A percentile compares a stretch with the other conserved stretches of the same genome.
These are phyloP conservation scores for Fusarium sulawesiense DNA, from an alignment of 2,329 filamentous ascomycete genomes.

Conservation along the genomic window DNA sequence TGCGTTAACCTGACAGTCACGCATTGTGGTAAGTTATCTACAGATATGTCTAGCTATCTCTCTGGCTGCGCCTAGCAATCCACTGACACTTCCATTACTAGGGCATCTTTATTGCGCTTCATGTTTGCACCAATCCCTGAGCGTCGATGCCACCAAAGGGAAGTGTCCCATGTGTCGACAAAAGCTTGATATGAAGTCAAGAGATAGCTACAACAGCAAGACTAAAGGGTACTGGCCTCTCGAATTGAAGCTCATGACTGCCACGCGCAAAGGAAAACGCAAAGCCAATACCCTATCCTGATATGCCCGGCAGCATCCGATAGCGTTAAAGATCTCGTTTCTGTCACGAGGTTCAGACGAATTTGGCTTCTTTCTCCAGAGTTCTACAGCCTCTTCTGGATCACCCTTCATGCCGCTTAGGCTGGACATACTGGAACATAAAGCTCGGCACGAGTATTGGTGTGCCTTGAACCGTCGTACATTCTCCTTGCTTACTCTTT, in stretches of 20 bases:
- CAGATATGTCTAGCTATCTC: not conserved
- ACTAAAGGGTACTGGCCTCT: constrained; percentile 68
- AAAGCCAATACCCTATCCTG: constrained; percentile 49
- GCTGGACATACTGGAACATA: constrained; percentile 4
- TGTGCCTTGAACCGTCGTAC: not conserved
- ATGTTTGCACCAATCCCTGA: constrained; percentile 70
- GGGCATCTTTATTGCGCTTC: constrained; percentile 74
- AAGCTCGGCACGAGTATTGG: not conserved
- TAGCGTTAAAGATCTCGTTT: not conserved
- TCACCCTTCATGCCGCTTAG: not conserved
- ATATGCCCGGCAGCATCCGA: constrained; percentile 12
- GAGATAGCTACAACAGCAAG: constrained; percentile 55
- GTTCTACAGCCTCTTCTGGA: not conserved
- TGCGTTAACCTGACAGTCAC: constrained; percentile 69
- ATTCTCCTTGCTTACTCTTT: constrained; percentile 2
- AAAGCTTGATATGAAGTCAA: constrained; percentile 63
- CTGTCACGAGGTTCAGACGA: not conserved
- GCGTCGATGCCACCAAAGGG: constrained; percentile 66
- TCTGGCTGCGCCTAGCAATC: not conserved
- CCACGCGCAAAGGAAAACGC: constrained; percentile 62
- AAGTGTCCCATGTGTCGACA: constrained; percentile 73
- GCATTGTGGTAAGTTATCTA: constrained; percentile 68
- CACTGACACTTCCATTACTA: constrained; percentile 48
- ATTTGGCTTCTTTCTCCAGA: not conserved
- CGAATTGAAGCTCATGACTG: constrained; percentile 71